Base-by-base conservation (phyloP, 2,329 filamentous ascomycete species). In the Laburnicola sp. region DNA sequence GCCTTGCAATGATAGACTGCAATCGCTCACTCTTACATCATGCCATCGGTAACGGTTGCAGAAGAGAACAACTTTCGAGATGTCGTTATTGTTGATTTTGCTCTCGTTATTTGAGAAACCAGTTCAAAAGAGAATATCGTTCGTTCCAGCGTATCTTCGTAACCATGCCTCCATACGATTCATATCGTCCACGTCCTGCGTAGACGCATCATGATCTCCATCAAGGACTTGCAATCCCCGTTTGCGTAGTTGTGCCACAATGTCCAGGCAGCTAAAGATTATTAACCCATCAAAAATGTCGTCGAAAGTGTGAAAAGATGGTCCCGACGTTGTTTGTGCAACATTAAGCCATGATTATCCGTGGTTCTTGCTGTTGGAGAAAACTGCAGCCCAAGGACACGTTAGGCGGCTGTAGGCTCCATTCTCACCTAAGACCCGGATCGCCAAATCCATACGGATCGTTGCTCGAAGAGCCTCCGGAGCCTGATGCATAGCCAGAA, bases 391-490 rank as follows among this genome's bases (percentile, higher is more conserved):
- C 16, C 16, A 16, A 16, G 16, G 16, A 16, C 16, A 16, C 16
- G 16, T 16, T 16, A 10, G 11, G 30, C 6, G 8, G 22, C 31
- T 40, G 27, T 32, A 27, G 27, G 22, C 34, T 16, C 26, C 6
- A 3, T 31, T 34, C 35, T 67, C 56, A 67, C 26, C 48, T 58
- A 26, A 72, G 59, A 7, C 71, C 71, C 28, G 70, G 70, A 42
- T 73, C 71, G 25, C 70, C 70, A 46, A 71, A 73, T 3, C 65
- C 63, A 35, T 62, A 68, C 2, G 64, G 68, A 45, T 73, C 68
- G 23, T 64, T 67, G 56, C 64, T 68, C 8, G 67, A 64, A 25
- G 67, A 62, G 48, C 66, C 70, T 26, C 61, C 63, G 8, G 66
- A 61, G 21, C 64, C 68, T 23, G 69, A 72, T 6, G 53, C 63